phyloP scores from a whole-genome alignment of 2,329 filamentous ascomycete genomes.

The Trichoderma hamatum region DNA sequence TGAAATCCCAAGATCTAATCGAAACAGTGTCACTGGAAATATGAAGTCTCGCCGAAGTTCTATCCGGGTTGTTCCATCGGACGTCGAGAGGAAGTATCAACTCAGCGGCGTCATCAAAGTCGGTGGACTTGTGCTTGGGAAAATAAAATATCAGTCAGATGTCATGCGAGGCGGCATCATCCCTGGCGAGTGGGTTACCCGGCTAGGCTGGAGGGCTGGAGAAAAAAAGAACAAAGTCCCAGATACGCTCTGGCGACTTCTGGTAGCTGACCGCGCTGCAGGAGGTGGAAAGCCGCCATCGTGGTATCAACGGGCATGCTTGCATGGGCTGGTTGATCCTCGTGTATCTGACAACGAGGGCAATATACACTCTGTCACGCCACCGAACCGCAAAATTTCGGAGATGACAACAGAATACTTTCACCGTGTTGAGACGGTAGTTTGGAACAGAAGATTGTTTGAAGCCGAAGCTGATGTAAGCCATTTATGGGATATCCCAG shows the following conservation, averaged over 20 bases:
- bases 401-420: slow-evolving; percentile 11
- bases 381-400: background rate
- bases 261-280: slow-evolving; percentile 4
- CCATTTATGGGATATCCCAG: background rate
- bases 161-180: slow-evolving; percentile 14
- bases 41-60: background rate
- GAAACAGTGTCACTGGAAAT: background rate
- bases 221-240: background rate
- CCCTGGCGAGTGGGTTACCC: slow-evolving; percentile 1
- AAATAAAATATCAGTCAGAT: background rate
- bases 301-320: slow-evolving; percentile 6
- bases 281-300: slow-evolving; percentile 5
- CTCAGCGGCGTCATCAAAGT: background rate
- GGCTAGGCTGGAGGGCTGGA: background rate
- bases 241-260: slow-evolving; percentile 2
- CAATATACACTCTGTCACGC: slow-evolving; percentile 2
- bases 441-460: slow-evolving; percentile 6
- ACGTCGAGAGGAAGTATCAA: slow-evolving; percentile 8
- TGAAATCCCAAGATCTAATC: background rate
- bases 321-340: background rate
- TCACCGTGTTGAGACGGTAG: background rate
- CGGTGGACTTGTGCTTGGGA: background rate
- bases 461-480: background rate
- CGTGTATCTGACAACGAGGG: slow-evolving; percentile 9
- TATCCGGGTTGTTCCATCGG: background rate